Percentiles rank a stretch among this genome's conserved stretches.
Conservation (phyloP, 2,329 filamentous ascomycete species). For the Paracamarosporium sp. region DNA sequence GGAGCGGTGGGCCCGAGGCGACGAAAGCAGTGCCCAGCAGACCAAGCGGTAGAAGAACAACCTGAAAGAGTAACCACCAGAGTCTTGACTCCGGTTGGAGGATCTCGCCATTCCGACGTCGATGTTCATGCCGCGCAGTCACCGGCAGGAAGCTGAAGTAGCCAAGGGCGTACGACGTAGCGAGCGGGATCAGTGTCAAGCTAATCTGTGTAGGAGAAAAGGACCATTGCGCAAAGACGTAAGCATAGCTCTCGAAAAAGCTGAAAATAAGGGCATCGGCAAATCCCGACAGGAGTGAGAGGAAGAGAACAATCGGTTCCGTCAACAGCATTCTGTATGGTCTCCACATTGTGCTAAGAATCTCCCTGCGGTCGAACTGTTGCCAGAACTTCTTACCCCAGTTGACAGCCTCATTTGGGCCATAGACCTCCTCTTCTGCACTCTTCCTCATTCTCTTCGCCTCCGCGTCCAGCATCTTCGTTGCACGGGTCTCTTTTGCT, state of each 20-base stretch:
- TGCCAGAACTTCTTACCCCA: conserved; percentile 14
- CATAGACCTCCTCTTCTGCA: conserved; percentile 62
- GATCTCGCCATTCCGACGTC: conserved; percentile 51
- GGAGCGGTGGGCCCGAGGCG: conserved; percentile 65
- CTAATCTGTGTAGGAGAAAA: conserved; percentile 66
- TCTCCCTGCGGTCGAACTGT: conserved; percentile 50
- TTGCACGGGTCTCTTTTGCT: conserved; percentile 79
- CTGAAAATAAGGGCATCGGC: conserved; percentile 80
- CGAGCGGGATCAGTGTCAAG: conserved; percentile 64
- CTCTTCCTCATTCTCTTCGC: conserved; percentile 75
- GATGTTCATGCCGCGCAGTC: conserved; percentile 56
- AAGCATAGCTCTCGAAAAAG: conserved; percentile 72
- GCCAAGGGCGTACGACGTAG: conserved; percentile 69
- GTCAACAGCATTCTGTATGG: conserved; percentile 77
- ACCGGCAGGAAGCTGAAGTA: conserved; percentile 65
- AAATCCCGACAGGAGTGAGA: conserved; percentile 76
- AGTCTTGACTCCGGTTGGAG: conserved; percentile 70
- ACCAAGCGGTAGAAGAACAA: conserved; percentile 67
- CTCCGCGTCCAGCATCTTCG: conserved; percentile 76
- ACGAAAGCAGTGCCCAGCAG: conserved; percentile 72
- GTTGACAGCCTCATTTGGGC: conserved; percentile 67
- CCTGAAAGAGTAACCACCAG: conserved; percentile 68
- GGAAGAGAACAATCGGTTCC: conserved; percentile 73
- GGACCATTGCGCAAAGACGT: conserved; percentile 71
- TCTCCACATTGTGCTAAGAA: conserved; percentile 61